Evolutionary conservation across 805 yeast species (phyloP).

Genomic region (Candida nemodendra): DNA sequence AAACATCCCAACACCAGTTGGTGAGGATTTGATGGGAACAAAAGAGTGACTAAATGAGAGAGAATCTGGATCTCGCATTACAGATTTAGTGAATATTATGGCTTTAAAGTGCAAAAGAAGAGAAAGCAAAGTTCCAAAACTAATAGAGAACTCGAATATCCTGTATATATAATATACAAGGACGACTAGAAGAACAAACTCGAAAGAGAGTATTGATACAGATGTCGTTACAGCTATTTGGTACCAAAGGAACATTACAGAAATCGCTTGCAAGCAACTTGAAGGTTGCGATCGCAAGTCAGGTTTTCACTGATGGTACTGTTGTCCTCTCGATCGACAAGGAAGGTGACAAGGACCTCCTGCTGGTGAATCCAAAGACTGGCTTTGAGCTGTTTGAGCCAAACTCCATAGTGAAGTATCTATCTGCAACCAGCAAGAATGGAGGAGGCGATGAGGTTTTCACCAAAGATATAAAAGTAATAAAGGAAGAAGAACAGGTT

Average conservation of each 20-base stretch:
- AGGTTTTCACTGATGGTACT: conserved; percentile 28
- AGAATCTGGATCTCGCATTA: too few relatives aligned
- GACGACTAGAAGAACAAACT: too few relatives aligned
- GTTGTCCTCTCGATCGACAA: conserved; percentile 26
- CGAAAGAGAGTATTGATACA: too few relatives aligned
- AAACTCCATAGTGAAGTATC: conserved; percentile 67
- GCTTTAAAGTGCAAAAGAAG: too few relatives aligned
- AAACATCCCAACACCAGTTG: too few relatives aligned
- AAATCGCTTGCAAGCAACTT: conserved; percentile 38
- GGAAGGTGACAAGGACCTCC: conserved; percentile 20
- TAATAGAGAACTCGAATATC: too few relatives aligned
- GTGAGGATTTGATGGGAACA: too few relatives aligned
- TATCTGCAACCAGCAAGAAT: conserved; percentile 34
- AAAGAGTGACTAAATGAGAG: too few relatives aligned
- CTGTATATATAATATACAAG: too few relatives aligned
- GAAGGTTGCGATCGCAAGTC: conserved; percentile 44
- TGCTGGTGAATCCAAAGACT: conserved; percentile 34
- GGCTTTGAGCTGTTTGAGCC: conserved; percentile 57
- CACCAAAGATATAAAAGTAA: conserved; percentile 21
- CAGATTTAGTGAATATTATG: too few relatives aligned
- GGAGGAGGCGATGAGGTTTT: conserved; percentile 18
- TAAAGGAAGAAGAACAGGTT: conserved; percentile 44
- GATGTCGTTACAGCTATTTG: conserved; percentile 32
- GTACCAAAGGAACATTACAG: conserved; percentile 30
- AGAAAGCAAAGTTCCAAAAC: too few relatives aligned